Base-by-base conservation (phyloP, 1,284 basidiomycete genomes). In the Tylopilus sp. region DNA sequence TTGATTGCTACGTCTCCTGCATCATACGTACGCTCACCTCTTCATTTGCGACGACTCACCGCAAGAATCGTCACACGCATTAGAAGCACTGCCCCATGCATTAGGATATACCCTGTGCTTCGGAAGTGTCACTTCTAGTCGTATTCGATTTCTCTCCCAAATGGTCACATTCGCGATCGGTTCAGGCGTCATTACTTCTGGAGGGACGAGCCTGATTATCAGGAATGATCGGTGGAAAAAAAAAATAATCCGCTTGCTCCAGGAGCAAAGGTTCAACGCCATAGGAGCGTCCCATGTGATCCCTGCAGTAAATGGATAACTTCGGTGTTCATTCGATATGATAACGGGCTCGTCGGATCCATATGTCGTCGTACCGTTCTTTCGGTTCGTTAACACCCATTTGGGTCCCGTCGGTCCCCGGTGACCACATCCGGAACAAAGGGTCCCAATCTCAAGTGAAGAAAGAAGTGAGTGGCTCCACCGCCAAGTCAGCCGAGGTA, bases 361-460 rank as follows among this genome's bases (percentile, higher is more conserved):
- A 48, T 58, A 53, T 60, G 49, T 59, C n/a, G 16, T 55, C 41
- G 35, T 59, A 44, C 60, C 60, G 12, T 31, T 51, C n/a, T 51
- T 21, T 51, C 41, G 60, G 59, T 51, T 52, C 60, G 59, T 59
- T 48, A 44, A 49, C 30, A 30, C 58, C 46, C 23, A 23, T 42
- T 25, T 26, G 23, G 10, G 41, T 21, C 18, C 46, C 38, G 35
- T 41, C 43, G 48, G 49, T 44, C 33, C 38, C 42, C 52, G 36
- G 19, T 11, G 33, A 19, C 58, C 48, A 44, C 29, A 47, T 46
- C 2, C 37, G 44, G 58, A 59, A 60, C 59, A 59, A 63, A 4
- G 9, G 33, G 18, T 35, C 7, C n/a, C 26, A 21, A 37, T 37
- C 45, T 6, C 8, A 42, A 41, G 34, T 43, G 35, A 46, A 55